Evolutionary conservation across 2,329 filamentous ascomycete genomes (phyloP).

Genomic region (Berkeleyomyces rouxiae): DNA sequence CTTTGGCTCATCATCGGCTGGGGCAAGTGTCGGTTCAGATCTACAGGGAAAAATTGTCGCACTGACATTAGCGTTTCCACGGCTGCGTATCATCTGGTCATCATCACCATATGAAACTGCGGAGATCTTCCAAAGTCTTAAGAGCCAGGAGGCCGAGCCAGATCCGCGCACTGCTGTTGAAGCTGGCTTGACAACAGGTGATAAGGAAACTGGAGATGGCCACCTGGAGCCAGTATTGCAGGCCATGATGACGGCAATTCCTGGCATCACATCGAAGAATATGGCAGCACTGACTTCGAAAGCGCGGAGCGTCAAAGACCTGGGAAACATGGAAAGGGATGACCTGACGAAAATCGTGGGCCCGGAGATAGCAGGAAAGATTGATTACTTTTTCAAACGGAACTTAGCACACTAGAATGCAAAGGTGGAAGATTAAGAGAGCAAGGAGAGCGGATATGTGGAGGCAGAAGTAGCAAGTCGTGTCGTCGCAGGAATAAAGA

Average conservation of each 20-base stretch:
- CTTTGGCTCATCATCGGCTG: constrained; percentile 26
- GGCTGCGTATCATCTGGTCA: constrained; percentile 84
- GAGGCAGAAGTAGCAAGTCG: too few relatives aligned
- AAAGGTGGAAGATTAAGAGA: too few relatives aligned
- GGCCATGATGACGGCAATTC: constrained; percentile 45
- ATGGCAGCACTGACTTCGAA: constrained; percentile 55
- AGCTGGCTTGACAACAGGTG: constrained; percentile 50
- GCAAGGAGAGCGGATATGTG: too few relatives aligned
- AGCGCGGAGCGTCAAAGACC: constrained; percentile 58
- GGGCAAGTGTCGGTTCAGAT: constrained; percentile 45
- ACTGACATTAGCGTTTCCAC: constrained; percentile 79
- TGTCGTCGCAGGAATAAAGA: too few relatives aligned
- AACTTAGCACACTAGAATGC: constrained; percentile 20
- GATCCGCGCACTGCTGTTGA: constrained; percentile 77
- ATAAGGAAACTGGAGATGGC: constrained; percentile 19
- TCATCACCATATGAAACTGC: constrained; percentile 88
- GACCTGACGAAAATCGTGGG: constrained; percentile 64
- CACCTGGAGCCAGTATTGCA: constrained; percentile 18
- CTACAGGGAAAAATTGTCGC: constrained; percentile 85
- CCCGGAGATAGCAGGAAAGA: constrained; percentile 56
- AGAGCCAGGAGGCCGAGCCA: constrained; percentile 76
- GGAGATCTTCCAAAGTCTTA: constrained; percentile 88
- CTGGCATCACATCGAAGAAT: constrained; percentile 68
- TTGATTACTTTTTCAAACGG: constrained; percentile 64
- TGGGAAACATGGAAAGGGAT: constrained; percentile 69